Evolutionary conservation across 1,284 basidiomycete species (phyloP).

Genomic region (Moesziomyces antarcticus): DNA sequence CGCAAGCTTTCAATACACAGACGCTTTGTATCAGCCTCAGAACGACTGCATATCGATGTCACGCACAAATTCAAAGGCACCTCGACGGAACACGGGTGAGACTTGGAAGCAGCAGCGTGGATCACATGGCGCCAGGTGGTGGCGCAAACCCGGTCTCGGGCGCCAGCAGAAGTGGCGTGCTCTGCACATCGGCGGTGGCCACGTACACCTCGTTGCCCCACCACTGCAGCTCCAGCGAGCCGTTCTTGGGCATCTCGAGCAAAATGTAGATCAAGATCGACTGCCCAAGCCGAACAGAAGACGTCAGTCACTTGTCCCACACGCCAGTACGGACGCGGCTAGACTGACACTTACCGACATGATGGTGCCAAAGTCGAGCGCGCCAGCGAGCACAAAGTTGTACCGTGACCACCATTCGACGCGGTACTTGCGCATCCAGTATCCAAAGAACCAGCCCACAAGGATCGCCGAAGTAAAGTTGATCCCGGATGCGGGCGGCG

Average conservation of each 20-base stretch:
- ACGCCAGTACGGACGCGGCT: slow-evolving; percentile 22
- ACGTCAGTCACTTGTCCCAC: not conserved
- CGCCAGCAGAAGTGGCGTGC: slow-evolving; percentile 10
- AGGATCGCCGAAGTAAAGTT: slow-evolving; percentile 67
- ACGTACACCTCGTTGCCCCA: slow-evolving; percentile 62
- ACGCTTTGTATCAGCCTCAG: too few species aligned
- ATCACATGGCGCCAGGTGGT: slow-evolving; percentile 19
- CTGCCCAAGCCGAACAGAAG: not conserved
- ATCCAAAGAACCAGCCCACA: slow-evolving; percentile 71
- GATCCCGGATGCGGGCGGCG: slow-evolving; percentile 65
- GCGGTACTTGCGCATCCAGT: slow-evolving; percentile 58
- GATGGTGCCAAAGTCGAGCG: slow-evolving; percentile 68
- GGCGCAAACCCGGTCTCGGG: slow-evolving; percentile 34
- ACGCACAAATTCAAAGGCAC: too few species aligned
- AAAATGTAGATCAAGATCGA: slow-evolving; percentile 41
- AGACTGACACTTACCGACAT: slow-evolving; percentile 31
- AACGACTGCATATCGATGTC: too few species aligned
- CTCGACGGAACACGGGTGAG: not conserved
- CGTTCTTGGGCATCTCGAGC: slow-evolving; percentile 42
- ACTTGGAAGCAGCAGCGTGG: not conserved
- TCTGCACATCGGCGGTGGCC: slow-evolving; percentile 41
- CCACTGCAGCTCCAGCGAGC: slow-evolving; percentile 46
- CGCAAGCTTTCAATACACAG: not conserved
- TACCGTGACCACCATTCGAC: slow-evolving; percentile 68
- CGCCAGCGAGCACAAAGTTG: slow-evolving; percentile 68